A percentile compares a stretch with the other conserved stretches of the same genome.
Conservation (phyloP, 148 eudicot species). For the Hydrangea macrophylla region DNA sequence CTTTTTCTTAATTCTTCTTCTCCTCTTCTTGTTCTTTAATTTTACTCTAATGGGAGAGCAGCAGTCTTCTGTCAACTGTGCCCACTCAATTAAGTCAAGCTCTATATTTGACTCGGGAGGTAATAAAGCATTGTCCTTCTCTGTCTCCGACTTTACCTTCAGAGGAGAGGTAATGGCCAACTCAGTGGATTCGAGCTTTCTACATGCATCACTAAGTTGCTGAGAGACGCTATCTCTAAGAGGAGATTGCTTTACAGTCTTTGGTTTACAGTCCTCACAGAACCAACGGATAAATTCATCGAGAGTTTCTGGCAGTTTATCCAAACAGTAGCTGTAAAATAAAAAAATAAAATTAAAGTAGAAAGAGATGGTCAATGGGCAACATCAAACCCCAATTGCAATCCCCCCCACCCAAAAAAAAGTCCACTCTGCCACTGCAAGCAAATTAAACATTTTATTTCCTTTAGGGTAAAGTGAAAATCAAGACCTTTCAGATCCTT, state of each 20-base stretch:
- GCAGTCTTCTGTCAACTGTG: neutral
- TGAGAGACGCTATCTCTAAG: neutral
- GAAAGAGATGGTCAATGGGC: neutral
- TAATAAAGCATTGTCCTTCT: conserved; percentile 1
- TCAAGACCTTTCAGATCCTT: too few relatives aligned
- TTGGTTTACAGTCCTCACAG: conserved; percentile 45
- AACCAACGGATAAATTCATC: conserved; percentile 51
- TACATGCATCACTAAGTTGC: neutral
- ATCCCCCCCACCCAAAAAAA: neutral
- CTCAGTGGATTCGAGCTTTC: neutral
- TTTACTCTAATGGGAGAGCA: neutral
- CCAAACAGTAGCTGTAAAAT: conserved; percentile 54
- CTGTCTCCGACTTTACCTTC: neutral
- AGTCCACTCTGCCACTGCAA: neutral
- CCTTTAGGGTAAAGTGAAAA: neutral
- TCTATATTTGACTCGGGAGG: neutral
- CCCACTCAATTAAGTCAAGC: neutral
- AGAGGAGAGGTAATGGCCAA: conserved; percentile 1
- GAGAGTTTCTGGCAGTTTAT: conserved; percentile 30
- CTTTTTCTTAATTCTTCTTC: neutral
- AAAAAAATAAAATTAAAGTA: neutral
- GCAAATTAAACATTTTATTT: neutral
- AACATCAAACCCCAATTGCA: neutral
- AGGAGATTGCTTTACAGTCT: conserved; percentile 11
- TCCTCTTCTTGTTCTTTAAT: conserved; percentile 4